Base-by-base conservation (phyloP, 2,329 filamentous ascomycete genomes). In the Xylariaceae sp. region DNA sequence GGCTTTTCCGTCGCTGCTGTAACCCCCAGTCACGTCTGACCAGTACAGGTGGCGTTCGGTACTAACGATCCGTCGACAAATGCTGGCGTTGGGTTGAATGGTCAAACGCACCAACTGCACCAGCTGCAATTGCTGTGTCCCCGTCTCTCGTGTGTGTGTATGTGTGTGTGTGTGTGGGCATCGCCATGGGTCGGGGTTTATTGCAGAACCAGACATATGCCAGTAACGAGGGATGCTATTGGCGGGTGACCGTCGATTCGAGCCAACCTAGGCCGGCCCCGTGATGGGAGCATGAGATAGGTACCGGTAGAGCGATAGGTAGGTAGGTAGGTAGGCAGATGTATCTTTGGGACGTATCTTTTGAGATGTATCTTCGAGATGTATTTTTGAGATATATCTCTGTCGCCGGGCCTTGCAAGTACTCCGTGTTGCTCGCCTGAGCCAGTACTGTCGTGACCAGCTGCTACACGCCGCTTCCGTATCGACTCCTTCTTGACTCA, bases 11-110 rank as follows among this genome's bases (percentile, higher is more conserved):
- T 56, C 54, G 58, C 51, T 53, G 64, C 59, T 57, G 58, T 55
- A 45, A 61, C 60, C 59, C 58, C 58, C 56, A 56, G 58, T 56
- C 58, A 58, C 50, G 53, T 47, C 53, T 54, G 53, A 51, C 51
- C 45, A 53, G 58, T 37, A 39, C 55, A 46, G 42, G 53, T 40
- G 54, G 50, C 41, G 50, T 45, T 46, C 56, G 47, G 47, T 45
- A 50, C 47, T 35, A 11, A 11, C 35, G 3, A 40, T 39, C 32
- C 46, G 49, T 44, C 37, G 3, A 51, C 7, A n/a, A 43, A 50
- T 51, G 39, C 43, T 40, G 35, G 29, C 27, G 6, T 29, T 19
- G 41, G 19, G 19, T 43, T 43, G 6, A 29, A 49, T 49, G 51
- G 55, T 53, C 39, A 42, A 54, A 41, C 32, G 37, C 40, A 19